These are phyloP conservation scores for Penicillium longicatenatum DNA, from an alignment of 495 filamentous ascomycete genomes.

Conservation along the genomic window DNA sequence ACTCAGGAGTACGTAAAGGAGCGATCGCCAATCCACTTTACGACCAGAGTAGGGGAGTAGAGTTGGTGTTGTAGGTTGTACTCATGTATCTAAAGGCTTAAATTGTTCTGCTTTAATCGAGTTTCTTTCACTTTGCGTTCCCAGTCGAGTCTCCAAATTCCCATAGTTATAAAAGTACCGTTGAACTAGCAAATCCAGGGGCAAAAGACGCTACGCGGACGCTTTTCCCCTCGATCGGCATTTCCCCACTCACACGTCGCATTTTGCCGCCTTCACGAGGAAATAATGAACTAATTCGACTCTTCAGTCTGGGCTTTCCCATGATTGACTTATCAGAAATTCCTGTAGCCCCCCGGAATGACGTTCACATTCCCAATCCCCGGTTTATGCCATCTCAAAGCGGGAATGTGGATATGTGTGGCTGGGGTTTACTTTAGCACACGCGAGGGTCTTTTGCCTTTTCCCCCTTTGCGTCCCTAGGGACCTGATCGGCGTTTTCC, in stretches of 20 bases:
- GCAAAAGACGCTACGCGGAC: not conserved
- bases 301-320: too few relatives aligned
- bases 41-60: too few relatives aligned
- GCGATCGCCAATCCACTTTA: slow-evolving; percentile 2
- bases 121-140: too few relatives aligned
- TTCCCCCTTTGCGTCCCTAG: not conserved
- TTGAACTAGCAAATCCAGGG: not conserved
- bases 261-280: not conserved
- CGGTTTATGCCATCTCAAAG: slow-evolving; percentile 21
- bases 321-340: slow-evolving; percentile 1
- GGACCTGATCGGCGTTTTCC: not conserved
- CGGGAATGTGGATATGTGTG: slow-evolving; percentile 17
- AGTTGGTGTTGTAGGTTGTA: not conserved
- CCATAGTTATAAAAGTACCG: not conserved
- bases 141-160: too few relatives aligned
- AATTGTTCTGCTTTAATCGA: not conserved
- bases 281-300: too few relatives aligned
- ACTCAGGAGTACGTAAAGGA: slow-evolving; percentile 3
- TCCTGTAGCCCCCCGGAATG: slow-evolving; percentile 7
- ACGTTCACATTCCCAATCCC: slow-evolving; percentile 13
- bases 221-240: not conserved
- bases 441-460: slow-evolving; percentile 9
- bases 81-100: not conserved
- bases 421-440: slow-evolving; percentile 5
- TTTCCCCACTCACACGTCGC: not conserved